Evolutionary conservation across 495 filamentous ascomycete species (phyloP), one percentile per base, ranked within the genome.

Genomic region (Penicillium argentinense): DNA sequence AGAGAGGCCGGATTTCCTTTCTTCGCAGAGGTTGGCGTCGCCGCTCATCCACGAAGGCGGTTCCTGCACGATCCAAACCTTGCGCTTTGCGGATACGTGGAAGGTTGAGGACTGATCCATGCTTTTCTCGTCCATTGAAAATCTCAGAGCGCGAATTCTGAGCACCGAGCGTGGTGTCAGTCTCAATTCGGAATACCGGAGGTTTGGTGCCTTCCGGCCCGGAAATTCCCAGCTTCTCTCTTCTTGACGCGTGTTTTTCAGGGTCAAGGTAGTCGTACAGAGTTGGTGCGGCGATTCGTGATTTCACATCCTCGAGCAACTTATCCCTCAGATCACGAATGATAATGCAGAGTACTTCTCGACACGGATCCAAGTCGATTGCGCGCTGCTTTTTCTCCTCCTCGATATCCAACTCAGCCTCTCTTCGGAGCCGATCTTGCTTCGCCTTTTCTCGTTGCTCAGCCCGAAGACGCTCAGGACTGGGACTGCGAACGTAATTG

Each of bases 251-350:
- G 64, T 92, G 90, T 38, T 87, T 84, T 42, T 78, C 79, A 3
- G 93, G 89, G 51, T 96, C 88, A 30, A 99, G 80, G 64, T 83
- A 88, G 25, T 91, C 80, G 59, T 88, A 90, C 25, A 99, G 66
- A n/a, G 82, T 78, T 1, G 89, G 87, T 3, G 83, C 86, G 9
- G 85, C 88, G 29, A 97, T 84, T 47, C 90, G 85, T 43, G 83
- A 86, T 59, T 89, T 88, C 52, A 95, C 84, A 60, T 95, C 87
- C 54, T 84, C 84, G 40, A 97, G 76, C 14, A 99, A 68, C 61
- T 91, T 89, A 55, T 90, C 83, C 47, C 78, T 84, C 60, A 97
- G 72, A 59, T 97, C 91, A n/a, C 79, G 79, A 36, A 83, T 78
- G 12, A 96, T 76, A 39, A 86, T 79, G 24, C 90, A 82, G 14